Conservation (phyloP, 768 basidiomycete species). For the Mrakia blollopis region DNA sequence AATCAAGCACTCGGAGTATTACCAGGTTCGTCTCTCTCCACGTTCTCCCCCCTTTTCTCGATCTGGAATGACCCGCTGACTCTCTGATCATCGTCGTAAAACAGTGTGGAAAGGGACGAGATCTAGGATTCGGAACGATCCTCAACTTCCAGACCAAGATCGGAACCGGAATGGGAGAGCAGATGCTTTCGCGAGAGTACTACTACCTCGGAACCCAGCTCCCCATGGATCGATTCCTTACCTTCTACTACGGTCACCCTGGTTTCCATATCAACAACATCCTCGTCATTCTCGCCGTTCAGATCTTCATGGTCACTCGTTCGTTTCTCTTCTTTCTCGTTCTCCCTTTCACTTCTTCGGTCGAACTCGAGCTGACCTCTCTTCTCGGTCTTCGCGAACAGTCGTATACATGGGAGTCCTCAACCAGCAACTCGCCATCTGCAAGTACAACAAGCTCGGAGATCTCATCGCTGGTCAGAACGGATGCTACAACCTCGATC, state of each 20-base stretch:
- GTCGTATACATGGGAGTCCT: constrained; percentile 94
- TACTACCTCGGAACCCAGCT: constrained; percentile 98
- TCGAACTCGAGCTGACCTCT: constrained; percentile 2
- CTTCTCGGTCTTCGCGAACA: constrained; percentile 42
- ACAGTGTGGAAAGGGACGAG: constrained; percentile 88
- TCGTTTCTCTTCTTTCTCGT: constrained; percentile 46
- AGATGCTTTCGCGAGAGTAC: constrained; percentile 98
- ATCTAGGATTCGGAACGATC: constrained; percentile 97
- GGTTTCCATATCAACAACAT: constrained; percentile 99
- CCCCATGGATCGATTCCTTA: constrained; percentile 96
- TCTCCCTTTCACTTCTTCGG: not conserved
- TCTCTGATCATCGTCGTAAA: not conserved
- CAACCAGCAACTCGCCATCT: constrained; percentile 72
- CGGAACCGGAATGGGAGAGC: constrained; percentile 99
- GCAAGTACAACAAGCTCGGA: constrained; percentile 67
- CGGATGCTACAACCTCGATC: constrained; percentile 84
- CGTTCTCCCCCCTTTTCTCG: not conserved
- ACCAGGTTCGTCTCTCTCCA: constrained; percentile 52
- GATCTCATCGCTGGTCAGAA: constrained; percentile 68
- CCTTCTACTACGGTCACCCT: constrained; percentile 99
- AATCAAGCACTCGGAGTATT: constrained; percentile 99
- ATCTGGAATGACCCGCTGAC: not conserved
- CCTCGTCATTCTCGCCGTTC: constrained; percentile 93
- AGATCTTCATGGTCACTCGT: constrained; percentile 89
- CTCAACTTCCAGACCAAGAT: constrained; percentile 99